Conservation (phyloP, 108 stramenopile genomes). For the Conticribra weissflogii region DNA sequence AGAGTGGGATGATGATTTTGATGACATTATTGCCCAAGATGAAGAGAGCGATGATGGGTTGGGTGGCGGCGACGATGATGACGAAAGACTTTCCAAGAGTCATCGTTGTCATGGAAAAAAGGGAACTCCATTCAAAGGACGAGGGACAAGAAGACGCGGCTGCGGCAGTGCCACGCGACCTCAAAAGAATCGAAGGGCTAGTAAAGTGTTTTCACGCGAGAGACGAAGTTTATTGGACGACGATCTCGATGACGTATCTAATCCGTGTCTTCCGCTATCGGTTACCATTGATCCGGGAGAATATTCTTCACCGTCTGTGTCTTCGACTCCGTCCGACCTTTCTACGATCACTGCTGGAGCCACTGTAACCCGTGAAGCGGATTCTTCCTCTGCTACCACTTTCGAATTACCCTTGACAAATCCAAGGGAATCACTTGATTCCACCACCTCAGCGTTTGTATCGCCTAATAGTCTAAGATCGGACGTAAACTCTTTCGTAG, state of each 20-base stretch:
- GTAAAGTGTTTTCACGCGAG: constrained; percentile 32
- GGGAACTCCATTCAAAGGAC: constrained; percentile 34
- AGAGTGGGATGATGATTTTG: constrained; percentile 52
- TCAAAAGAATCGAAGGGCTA: constrained; percentile 31
- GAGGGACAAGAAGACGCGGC: background rate
- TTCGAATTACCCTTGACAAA: background rate
- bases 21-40: constrained; percentile 1
- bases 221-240: constrained; percentile 36
- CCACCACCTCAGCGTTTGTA: constrained; percentile 34
- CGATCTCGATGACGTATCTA: constrained; percentile 17
- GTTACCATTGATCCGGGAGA: constrained; percentile 44
- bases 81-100: background rate
- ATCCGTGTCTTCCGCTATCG: constrained; percentile 26
- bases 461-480: constrained; percentile 41
- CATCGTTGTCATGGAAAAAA: constrained; percentile 22
- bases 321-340: constrained; percentile 11
- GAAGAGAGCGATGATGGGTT: constrained; percentile 20
- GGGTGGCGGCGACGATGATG: no score
- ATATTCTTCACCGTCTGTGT: constrained; percentile 40
- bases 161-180: constrained; percentile 14
- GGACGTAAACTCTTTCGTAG: background rate
- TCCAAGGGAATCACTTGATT: constrained; percentile 29
- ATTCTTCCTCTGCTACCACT: background rate
- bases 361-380: no score
- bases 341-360: constrained; percentile 2